Evolutionary conservation across 1,139 yeast genomes (phyloP).

Genomic region (Diutina pseudorugosa): DNA sequence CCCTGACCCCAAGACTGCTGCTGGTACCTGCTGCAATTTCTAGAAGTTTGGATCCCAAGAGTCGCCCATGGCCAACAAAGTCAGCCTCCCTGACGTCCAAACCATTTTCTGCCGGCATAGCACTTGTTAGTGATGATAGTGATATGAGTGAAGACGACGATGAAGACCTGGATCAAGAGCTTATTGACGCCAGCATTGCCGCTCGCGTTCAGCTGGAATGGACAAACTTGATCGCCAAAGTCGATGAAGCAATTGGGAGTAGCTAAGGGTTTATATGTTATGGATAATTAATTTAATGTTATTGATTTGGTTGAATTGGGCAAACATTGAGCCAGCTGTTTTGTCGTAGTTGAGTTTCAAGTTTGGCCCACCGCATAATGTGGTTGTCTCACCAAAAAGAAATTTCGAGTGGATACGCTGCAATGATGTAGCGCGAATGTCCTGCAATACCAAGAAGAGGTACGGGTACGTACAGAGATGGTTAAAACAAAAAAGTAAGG

Average conservation of each 20-base stretch:
- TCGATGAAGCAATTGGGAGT: not conserved
- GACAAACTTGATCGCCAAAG: not conserved
- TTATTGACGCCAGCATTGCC: not conserved
- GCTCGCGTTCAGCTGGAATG: not conserved
- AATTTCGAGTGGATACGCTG: not conserved
- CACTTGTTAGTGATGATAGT: not conserved
- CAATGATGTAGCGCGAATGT: not conserved
- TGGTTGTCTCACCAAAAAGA: not conserved
- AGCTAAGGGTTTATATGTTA: not conserved
- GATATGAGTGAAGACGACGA: not conserved
- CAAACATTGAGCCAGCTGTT: too few relatives aligned
- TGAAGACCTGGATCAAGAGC: constrained; percentile 1
- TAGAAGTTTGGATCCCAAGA: not conserved
- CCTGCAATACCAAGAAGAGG: too few relatives aligned
- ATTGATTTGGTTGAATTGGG: not conserved
- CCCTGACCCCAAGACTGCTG: not conserved
- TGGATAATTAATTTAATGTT: not conserved
- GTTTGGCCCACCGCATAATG: not conserved
- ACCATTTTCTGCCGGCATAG: not conserved
- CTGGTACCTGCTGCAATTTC: not conserved
- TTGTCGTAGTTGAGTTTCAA: not conserved
- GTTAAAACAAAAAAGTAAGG: too few relatives aligned
- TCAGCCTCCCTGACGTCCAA: not conserved
- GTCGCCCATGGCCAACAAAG: not conserved
- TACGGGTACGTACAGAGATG: not conserved